These are phyloP conservation scores for Coemansia sp. DNA, from an alignment of 192 early-diverging fungal species.

Conservation along the genomic window DNA sequence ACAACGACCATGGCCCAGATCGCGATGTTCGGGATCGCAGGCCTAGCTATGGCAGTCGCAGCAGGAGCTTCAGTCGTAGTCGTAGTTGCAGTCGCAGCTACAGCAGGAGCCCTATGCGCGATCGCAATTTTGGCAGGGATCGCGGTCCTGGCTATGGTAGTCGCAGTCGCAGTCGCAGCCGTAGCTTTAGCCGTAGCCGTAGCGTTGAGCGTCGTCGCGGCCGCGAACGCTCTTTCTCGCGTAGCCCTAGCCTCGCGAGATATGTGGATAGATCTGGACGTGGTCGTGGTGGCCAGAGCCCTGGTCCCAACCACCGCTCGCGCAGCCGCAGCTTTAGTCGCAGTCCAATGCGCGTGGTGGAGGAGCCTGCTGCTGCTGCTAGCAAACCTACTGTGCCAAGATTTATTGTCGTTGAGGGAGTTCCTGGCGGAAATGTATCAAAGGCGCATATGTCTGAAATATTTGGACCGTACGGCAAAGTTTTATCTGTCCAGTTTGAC, in stretches of 20 bases:
- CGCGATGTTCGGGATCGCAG: slow-evolving; percentile 7
- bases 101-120: slow-evolving; percentile 17
- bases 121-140: slow-evolving; percentile 11
- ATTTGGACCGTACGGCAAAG: slow-evolving; percentile 24
- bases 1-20: neutral
- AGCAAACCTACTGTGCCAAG: neutral
- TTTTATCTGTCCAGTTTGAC: slow-evolving; percentile 1
- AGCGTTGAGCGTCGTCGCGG: slow-evolving; percentile 12
- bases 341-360: neutral
- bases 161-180: slow-evolving; percentile 19
- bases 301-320: slow-evolving; percentile 1
- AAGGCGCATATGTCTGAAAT: slow-evolving; percentile 36
- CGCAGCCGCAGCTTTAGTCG: slow-evolving; percentile 17
- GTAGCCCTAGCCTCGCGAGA: slow-evolving; percentile 25
- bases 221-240: slow-evolving; percentile 22
- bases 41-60: slow-evolving; percentile 9
- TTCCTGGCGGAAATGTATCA: neutral
- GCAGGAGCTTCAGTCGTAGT: slow-evolving; percentile 22
- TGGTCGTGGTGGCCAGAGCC: neutral
- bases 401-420: slow-evolving; percentile 9
- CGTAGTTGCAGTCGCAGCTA: slow-evolving; percentile 22
- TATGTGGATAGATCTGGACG: neutral
- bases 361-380: neutral
- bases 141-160: neutral
- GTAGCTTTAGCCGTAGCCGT: slow-evolving; percentile 8